Base-by-base conservation (phyloP, 2,329 filamentous ascomycete species). In the Beauveria rudraprayagi region DNA sequence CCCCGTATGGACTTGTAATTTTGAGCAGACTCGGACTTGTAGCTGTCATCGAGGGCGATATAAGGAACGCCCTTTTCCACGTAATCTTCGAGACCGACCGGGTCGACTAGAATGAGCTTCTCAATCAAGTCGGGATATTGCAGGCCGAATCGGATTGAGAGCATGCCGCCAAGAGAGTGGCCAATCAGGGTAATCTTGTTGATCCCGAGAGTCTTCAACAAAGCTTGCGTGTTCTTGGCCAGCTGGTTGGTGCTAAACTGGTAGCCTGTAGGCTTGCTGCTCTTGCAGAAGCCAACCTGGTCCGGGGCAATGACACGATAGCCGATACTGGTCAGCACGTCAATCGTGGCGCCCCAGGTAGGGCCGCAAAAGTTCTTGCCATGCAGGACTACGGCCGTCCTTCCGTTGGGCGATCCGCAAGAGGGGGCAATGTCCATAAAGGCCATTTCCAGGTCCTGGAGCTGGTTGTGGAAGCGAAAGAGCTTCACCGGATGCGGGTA, bases 211-310 rank as follows among this genome's bases (percentile, higher is more conserved):
- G 73, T 70, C 53, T 74, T 64, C 10, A 83, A 72, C 5, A 84
- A 70, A n/a, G 70, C 72, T 46, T 75, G 72, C 14, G 79, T 83
- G 71, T 83, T 83, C 64, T 72, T 72, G 1, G 78, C 77, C 7
- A 83, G 70, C 67, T 83, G 80, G 37, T 78, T 74, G 8, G 83
- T 71, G 28, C 75, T 80, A 71, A 80, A 83, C 66, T 83, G 80
- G 67, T 83, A 83, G 14, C 66, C 66, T 1, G 67, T 66, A 0
- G 80, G 78, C 69, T 83, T 83, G 28, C 77, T 75, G 9, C 80
- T 83, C 69, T 83, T 83, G 76, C 81, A 84, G 71, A 82, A 84
- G 62, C 81, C 81, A 52, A 84, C 70, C 64, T 83, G 80, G 64
- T 84, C 81, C 0, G 80, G 78, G 2, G 80, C 70, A 56, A 83